Conservation (phyloP, 176 grass and related monocot genomes). For the Cenchrus americanus region DNA sequence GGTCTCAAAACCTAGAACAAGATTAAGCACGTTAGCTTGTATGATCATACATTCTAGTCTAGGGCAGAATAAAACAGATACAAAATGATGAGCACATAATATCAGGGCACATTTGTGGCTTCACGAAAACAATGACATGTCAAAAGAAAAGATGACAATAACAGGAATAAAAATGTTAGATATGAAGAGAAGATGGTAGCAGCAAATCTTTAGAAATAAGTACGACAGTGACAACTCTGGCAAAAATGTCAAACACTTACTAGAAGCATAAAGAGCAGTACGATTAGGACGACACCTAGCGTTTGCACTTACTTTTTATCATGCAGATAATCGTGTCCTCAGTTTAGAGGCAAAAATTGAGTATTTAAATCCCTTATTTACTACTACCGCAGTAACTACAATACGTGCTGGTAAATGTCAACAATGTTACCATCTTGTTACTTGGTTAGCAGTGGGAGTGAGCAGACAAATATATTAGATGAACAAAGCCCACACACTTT, state of each 20-base stretch:
- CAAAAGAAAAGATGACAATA: not conserved
- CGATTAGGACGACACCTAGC: not conserved
- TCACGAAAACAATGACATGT: not conserved
- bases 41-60: not conserved
- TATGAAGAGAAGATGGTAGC: not conserved
- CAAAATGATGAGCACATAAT: not conserved
- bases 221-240: not conserved
- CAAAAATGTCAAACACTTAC: constrained; percentile 3
- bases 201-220: constrained; percentile 13
- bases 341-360: not conserved
- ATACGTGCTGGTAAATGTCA: not conserved
- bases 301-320: not conserved
- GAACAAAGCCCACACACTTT: not conserved
- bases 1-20: constrained; percentile 34
- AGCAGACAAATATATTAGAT: not conserved
- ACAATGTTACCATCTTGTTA: not conserved
- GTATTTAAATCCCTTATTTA: not conserved
- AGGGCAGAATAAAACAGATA: not conserved
- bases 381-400: not conserved
- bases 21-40: not conserved
- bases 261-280: not conserved
- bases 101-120: not conserved
- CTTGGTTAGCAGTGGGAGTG: too few species aligned
- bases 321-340: not conserved
- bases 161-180: not conserved